Conservation (phyloP, 1,284 basidiomycete genomes). For the Ceratobasidium sp. region DNA sequence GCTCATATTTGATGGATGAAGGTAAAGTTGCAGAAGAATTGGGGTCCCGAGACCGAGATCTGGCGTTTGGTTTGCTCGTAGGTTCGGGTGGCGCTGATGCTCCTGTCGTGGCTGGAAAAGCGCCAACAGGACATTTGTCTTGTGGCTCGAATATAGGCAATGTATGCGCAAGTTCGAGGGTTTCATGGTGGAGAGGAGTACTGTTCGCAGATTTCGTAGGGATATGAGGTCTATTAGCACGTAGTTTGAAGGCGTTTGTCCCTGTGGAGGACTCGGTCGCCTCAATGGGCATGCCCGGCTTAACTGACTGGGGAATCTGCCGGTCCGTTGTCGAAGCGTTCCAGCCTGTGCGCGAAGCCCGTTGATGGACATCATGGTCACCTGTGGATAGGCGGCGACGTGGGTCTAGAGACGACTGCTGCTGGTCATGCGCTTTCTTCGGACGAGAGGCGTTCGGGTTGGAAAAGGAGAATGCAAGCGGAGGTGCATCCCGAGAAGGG, state of each 20-base stretch:
- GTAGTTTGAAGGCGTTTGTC: constrained; percentile 27
- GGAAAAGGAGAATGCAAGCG: constrained; percentile 3
- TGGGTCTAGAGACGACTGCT: not conserved
- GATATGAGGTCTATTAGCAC: not conserved
- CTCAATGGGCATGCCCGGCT: constrained; percentile 6
- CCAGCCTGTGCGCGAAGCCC: too few relatives aligned
- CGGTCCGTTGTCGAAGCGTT: not conserved
- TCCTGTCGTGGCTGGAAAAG: not conserved
- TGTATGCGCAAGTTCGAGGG: constrained; percentile 34
- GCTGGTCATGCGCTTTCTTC: not conserved
- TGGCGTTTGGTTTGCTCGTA: not conserved
- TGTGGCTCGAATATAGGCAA: not conserved
- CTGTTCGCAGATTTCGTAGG: not conserved
- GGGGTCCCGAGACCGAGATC: not conserved
- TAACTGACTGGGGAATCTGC: not conserved
- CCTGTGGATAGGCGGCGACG: not conserved
- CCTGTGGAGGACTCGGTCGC: constrained; percentile 10
- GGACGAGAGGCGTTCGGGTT: constrained; percentile 5
- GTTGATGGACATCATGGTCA: too few relatives aligned
- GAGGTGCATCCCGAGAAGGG: not conserved
- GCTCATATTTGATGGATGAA: not conserved
- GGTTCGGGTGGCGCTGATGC: not conserved
- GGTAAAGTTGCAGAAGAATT: not conserved
- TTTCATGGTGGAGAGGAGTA: constrained; percentile 6
- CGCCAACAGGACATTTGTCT: not conserved